Base-by-base conservation (phyloP, 495 filamentous ascomycete genomes). In the Sporormia fimetaria region DNA sequence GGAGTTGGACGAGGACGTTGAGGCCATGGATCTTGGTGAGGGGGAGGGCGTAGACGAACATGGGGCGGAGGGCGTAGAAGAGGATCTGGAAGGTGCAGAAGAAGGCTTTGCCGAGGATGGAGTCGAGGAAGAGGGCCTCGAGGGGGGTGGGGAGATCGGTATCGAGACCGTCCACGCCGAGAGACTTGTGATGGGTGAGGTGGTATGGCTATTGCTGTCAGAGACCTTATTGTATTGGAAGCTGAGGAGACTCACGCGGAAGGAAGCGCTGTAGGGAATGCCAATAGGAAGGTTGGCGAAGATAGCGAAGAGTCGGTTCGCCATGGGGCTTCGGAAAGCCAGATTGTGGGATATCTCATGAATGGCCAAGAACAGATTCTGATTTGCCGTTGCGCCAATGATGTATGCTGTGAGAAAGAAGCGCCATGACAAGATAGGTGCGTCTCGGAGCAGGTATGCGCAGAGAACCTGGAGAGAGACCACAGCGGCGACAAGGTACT, bases 21-120 rank as follows among this genome's bases (percentile, higher is more conserved):
- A 84, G 56, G 34, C 76, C 62, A 64, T 95, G 88, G 40, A 94
- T 76, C 56, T 66, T 71, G 35, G 92, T 96, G 59, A 96, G 73
- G 17, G 87, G 84, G 1, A 95, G 70, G 52, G 77, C 73, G 69
- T 92, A 92, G 50, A 99, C 73, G 65, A 87, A 79, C 80, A 95
- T 92, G 37, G 92, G 92, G 3, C 92, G 85, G n/a, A 99, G 57
- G 57, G 92, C 92, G 70, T 99, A 99, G 75, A 99, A 99, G 57
- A 99, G 68, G 60, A 99, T 95, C 64, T 99, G 92, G 67, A 95
- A 96, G 51, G 92, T 96, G 68, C 83, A 92, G 74, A 99, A 99
- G 71, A 99, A 96, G 46, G 92, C 82, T 61, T 99, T 99, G 53
- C 92, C 92, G 12, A 87, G 73, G 56, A 99, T 72, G n/a, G 85